These are phyloP conservation scores for Auriscalpium microsporum DNA, from an alignment of 768 basidiomycete genomes.

Conservation along the genomic window DNA sequence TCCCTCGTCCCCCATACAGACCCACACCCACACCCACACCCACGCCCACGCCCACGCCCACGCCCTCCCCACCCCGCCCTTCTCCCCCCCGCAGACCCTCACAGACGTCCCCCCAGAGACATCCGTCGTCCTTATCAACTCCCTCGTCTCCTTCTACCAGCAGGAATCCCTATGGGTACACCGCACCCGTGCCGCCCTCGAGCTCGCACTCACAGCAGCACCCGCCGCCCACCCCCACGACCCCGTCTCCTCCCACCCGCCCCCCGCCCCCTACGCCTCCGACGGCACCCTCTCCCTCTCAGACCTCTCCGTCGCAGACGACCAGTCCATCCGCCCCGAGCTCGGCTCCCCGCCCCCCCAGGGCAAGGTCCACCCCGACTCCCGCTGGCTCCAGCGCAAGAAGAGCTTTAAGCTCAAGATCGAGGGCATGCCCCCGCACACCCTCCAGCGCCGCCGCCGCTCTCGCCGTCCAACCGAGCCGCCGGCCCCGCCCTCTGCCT, in stretches of 20 bases:
- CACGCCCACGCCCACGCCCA: slow-evolving; percentile 4
- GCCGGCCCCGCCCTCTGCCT: slow-evolving; percentile 11
- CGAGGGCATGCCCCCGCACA: slow-evolving; percentile 31
- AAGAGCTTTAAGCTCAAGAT: slow-evolving; percentile 46
- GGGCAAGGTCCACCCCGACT: slow-evolving; percentile 16
- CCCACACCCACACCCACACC: slow-evolving; percentile 7
- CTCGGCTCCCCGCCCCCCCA: slow-evolving; percentile 19
- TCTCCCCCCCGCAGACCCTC: slow-evolving; percentile 19
- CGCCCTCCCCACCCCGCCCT: slow-evolving; percentile 24
- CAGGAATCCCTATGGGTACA: slow-evolving; percentile 67
- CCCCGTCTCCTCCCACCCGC: slow-evolving; percentile 8
- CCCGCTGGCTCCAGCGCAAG: slow-evolving; percentile 53
- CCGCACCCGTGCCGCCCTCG: slow-evolving; percentile 52
- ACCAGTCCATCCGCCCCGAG: slow-evolving; percentile 24
- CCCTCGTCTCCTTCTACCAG: slow-evolving; percentile 59
- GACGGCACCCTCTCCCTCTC: slow-evolving; percentile 7
- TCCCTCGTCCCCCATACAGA: slow-evolving; percentile 13
- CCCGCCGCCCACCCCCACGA: slow-evolving; percentile 15
- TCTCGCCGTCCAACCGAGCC: slow-evolving; percentile 10
- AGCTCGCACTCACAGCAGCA: slow-evolving; percentile 30
- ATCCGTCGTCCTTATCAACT: slow-evolving; percentile 54
- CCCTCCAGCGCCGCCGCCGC: slow-evolving; percentile 23
- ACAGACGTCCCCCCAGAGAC: slow-evolving; percentile 15
- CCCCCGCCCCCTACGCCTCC: neutral
- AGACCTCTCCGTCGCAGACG: slow-evolving; percentile 14